phyloP scores from a whole-genome alignment of 805 yeast species.

The Barnettozyma sp. region DNA sequence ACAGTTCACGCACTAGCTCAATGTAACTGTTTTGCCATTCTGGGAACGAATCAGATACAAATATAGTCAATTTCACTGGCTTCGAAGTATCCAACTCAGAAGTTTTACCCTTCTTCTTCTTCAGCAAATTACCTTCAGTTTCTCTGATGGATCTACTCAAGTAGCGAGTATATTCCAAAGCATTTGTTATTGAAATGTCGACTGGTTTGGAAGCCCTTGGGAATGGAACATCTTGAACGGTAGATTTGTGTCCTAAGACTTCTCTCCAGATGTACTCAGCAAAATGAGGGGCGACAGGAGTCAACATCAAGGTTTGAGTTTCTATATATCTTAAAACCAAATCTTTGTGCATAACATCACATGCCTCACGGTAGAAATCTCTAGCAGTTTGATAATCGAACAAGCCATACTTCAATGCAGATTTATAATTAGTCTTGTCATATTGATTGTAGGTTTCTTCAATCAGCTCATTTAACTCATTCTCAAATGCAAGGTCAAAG shows the following conservation, averaged over 20 bases:
- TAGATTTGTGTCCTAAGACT: constrained; percentile 53
- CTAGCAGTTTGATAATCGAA: constrained; percentile 94
- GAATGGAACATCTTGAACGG: constrained; percentile 73
- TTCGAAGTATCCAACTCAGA: constrained; percentile 66
- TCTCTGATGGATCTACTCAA: constrained; percentile 85
- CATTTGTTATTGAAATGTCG: constrained; percentile 52
- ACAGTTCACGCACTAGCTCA: constrained; percentile 70
- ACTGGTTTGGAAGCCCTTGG: constrained; percentile 70
- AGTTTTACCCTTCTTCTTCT: constrained; percentile 75
- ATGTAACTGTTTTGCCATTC: constrained; percentile 85
- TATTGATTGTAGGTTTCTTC: constrained; percentile 69
- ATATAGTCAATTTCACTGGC: constrained; percentile 69
- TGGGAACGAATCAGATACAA: constrained; percentile 77
- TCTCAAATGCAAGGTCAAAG: constrained; percentile 86
- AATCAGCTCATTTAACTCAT: constrained; percentile 82
- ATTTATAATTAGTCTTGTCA: constrained; percentile 69
- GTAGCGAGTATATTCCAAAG: constrained; percentile 73
- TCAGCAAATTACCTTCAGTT: constrained; percentile 77
- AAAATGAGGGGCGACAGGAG: constrained; percentile 96
- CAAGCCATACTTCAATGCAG: constrained; percentile 83
- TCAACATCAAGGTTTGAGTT: constrained; percentile 72
- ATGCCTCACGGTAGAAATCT: constrained; percentile 88
- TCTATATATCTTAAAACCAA: constrained; percentile 78
- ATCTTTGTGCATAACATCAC: constrained; percentile 70
- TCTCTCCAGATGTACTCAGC: constrained; percentile 87